phyloP scores from a whole-genome alignment of 1,284 basidiomycete genomes.

The Cryptococcus wingfieldii region DNA sequence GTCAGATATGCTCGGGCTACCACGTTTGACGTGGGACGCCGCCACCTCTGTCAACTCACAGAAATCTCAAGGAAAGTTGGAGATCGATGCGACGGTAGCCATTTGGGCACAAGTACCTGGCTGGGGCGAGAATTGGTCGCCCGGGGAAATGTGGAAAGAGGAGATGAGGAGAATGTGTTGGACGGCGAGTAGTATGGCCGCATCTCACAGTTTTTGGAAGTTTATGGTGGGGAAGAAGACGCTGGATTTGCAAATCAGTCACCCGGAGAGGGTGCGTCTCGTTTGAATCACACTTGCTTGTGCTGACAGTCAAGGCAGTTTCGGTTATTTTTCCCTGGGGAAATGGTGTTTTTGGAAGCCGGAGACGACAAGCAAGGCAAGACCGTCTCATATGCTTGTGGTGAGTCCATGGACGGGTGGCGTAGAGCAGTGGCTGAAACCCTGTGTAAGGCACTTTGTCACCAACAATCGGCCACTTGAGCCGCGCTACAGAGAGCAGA shows the following conservation, averaged over 20 bases:
- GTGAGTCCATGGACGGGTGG: constrained; percentile 8
- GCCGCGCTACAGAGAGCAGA: constrained; percentile 1
- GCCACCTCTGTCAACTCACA: neutral
- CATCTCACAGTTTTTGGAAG: constrained; percentile 20
- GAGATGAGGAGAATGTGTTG: constrained; percentile 32
- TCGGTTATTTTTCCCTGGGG: constrained; percentile 24
- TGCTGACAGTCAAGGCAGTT: constrained; percentile 13
- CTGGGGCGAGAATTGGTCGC: constrained; percentile 15
- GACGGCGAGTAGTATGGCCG: constrained; percentile 24
- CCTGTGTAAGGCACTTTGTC: constrained; percentile 5
- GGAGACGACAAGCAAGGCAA: constrained; percentile 3
- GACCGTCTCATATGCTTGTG: constrained; percentile 19
- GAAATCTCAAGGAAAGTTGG: neutral
- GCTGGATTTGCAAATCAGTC: constrained; percentile 11
- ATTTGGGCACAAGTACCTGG: constrained; percentile 16
- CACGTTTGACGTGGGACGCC: no score
- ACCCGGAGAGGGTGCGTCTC: constrained; percentile 23
- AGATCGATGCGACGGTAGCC: neutral
- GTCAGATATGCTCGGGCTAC: neutral
- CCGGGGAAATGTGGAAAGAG: constrained; percentile 19
- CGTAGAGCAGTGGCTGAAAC: neutral
- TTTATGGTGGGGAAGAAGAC: constrained; percentile 9
- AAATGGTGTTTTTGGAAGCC: constrained; percentile 1
- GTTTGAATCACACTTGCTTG: neutral
- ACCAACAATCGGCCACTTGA: constrained; percentile 1